Base-by-base conservation (phyloP, 768 basidiomycete species). In the Amanita fuliginea region DNA sequence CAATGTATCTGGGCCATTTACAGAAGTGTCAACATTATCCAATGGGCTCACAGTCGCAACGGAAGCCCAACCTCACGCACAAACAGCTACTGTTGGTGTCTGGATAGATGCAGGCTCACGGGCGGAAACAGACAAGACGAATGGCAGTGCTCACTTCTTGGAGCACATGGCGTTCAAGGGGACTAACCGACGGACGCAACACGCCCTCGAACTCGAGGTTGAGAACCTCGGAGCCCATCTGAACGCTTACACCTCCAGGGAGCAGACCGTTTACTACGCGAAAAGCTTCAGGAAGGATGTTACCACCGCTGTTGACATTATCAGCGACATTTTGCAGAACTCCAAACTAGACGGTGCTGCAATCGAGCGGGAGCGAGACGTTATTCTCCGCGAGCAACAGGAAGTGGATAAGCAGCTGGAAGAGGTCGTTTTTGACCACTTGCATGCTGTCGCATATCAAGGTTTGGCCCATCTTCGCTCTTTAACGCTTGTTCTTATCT, bases 131-230 rank as follows among this genome's bases (percentile, higher is more conserved):
- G 85, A 91, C 70, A 80, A 81, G 68, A 95, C 90, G 34, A 94
- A 86, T 58, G 96, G 96, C 46, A 93, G 92, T 8, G 96, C 96
- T 40, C 96, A 98, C 71, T 99, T 99, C 76, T 80, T 98, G 53
- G 96, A 99, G 67, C 91, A 94, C 61, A 92, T 95, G 92, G 92
- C 92, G 34, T 95, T 95, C 78, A 94, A 94, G 69, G 96, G 96
- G 49, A 99, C 95, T 51, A 78, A 78, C 62, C 78, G 80, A 56
- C 84, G 96, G 52, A 77, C 80, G 32, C 95, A 98, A 66, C 86
- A 91, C 56, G 76, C 80, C 14, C 80, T 99, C 43, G 96, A 98
- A 68, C 78, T 97, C 51, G 93, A 97, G 67, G 95, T 98, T 19
- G 96, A 99, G 72, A 94, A 96, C 69, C 76, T 98, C 51, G 96